These are phyloP conservation scores for Vanrija sp. DNA, from an alignment of 1,284 basidiomycete species.

Conservation along the genomic window DNA sequence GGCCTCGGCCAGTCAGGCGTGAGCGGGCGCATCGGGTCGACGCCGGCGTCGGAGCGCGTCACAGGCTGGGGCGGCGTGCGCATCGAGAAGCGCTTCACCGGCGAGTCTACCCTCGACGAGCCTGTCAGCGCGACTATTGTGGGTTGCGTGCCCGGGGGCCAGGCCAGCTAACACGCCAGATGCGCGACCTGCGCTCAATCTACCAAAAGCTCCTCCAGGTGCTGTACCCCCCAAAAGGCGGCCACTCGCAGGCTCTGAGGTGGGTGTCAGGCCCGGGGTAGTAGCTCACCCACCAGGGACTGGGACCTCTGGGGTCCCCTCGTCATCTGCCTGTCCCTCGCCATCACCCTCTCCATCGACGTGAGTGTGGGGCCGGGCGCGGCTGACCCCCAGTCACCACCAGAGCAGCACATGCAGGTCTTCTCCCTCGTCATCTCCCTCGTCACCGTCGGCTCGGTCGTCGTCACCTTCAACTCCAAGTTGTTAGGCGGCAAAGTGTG, in stretches of 20 bases:
- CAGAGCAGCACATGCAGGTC: conserved; percentile 74
- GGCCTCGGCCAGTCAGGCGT: conserved; percentile 48
- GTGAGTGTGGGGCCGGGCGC: conserved; percentile 52
- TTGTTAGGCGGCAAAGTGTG: conserved; percentile 91
- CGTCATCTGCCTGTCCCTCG: conserved; percentile 75
- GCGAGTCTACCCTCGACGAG: conserved; percentile 83
- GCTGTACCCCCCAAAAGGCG: conserved; percentile 71
- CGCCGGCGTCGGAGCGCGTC: conserved; percentile 30
- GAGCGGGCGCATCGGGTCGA: conserved; percentile 68
- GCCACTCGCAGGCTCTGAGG: conserved; percentile 73
- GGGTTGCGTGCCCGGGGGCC: conserved; percentile 38
- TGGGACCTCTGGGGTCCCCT: conserved; percentile 97
- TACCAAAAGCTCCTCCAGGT: conserved; percentile 89
- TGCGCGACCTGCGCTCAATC: conserved; percentile 80
- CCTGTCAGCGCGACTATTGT: conserved; percentile 85
- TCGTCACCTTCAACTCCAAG: conserved; percentile 90
- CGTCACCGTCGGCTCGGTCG: conserved; percentile 78
- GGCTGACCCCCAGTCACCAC: conserved; percentile 61
- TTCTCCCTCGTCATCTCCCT: conserved; percentile 90
- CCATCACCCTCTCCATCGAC: conserved; percentile 82
- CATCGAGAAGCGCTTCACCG: conserved; percentile 79
- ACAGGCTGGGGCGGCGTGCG: conserved; percentile 63
- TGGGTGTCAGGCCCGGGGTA: conserved; percentile 39
- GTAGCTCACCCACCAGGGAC: conserved; percentile 57
- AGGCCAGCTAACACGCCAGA: conserved; percentile 51